Evolutionary conservation across 2,329 filamentous ascomycete species (phyloP).

Genomic region (Rhynchosporium graminicola): DNA sequence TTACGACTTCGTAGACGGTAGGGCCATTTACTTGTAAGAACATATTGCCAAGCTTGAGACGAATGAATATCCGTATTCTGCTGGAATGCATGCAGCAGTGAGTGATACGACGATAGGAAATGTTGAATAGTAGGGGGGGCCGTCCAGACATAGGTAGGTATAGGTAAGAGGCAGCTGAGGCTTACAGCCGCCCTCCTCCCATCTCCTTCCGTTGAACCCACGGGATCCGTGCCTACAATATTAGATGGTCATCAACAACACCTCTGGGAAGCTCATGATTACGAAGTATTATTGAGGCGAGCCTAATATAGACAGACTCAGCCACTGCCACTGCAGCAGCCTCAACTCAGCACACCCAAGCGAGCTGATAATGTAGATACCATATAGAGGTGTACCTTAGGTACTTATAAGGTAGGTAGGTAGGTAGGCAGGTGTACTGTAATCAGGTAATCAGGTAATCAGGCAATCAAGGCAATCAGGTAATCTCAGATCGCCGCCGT

Average conservation of each 20-base stretch:
- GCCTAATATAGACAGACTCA: neutral
- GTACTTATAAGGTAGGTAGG: too few relatives aligned
- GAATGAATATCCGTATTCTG: neutral
- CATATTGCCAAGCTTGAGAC: neutral
- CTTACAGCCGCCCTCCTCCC: neutral
- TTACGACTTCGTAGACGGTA: too few relatives aligned
- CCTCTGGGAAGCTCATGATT: too few relatives aligned
- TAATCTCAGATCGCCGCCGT: neutral
- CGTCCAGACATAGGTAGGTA: neutral
- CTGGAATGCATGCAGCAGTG: neutral
- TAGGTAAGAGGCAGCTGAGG: neutral
- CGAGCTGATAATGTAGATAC: neutral
- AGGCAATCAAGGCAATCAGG: neutral
- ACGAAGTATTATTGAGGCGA: too few relatives aligned
- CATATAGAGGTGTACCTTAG: too few relatives aligned
- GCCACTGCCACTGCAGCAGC: conserved; percentile 5
- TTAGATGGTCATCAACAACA: neutral
- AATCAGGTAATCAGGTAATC: neutral
- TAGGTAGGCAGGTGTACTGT: too few relatives aligned
- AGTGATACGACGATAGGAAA: conserved; percentile 2
- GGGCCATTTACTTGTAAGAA: too few relatives aligned
- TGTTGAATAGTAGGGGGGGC: neutral
- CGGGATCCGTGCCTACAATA: neutral
- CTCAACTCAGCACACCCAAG: neutral
- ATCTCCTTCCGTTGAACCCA: conserved; percentile 5